Base-by-base conservation (phyloP, 2,329 filamentous ascomycete genomes). In the Orbilia blumenaviensis region DNA sequence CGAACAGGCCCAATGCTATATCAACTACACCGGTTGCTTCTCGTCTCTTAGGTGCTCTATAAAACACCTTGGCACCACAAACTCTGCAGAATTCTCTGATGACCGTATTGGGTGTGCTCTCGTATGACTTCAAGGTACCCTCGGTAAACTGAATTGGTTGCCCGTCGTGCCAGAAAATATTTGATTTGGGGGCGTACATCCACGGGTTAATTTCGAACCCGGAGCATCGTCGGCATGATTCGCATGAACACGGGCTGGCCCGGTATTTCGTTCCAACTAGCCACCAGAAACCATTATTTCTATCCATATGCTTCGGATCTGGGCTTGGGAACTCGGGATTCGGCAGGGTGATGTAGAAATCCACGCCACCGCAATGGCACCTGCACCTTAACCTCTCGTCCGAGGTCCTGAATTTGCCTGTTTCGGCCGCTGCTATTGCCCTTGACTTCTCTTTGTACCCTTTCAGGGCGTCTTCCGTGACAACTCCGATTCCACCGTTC, bases 1-100 rank as follows among this genome's bases (percentile, higher is more conserved):
- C 63, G 32, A 75, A 61, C 34, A 75, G 18, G 12, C 69, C 69
- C 0, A 41, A 25, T 4, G 62, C 32, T 5, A 75, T 21, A 58
- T 75, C 69, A 10, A 75, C n/a, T 2, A 75, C 69, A 3, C 63
- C 69, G 3, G 25, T 29, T 27, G 32, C 21, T 27, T 60, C 41
- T 25, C 69, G 54, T 25, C 62, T 54, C 25, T 52, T 5, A 1
- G 69, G 69, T 8, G 61, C 36, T 27, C 69, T 67, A 29, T 62
- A 75, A 25, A 63, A 62, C 36, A 67, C 69, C n/a, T 67, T 75
- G 0, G 69, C 69, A 4, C 69, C 69, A 36, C 69, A 75, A 16
- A 75, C 69, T 25, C 18, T 12, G n/a, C 69, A 75, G 23, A 75
- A 75, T 14, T 67, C 69, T 27, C 69, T 34, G 16, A 62, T 5